A percentile compares a stretch with the other conserved stretches of the same genome.
phyloP scores from a whole-genome alignment of 495 filamentous ascomycete genomes.

The Venustampulla echinocandica region DNA sequence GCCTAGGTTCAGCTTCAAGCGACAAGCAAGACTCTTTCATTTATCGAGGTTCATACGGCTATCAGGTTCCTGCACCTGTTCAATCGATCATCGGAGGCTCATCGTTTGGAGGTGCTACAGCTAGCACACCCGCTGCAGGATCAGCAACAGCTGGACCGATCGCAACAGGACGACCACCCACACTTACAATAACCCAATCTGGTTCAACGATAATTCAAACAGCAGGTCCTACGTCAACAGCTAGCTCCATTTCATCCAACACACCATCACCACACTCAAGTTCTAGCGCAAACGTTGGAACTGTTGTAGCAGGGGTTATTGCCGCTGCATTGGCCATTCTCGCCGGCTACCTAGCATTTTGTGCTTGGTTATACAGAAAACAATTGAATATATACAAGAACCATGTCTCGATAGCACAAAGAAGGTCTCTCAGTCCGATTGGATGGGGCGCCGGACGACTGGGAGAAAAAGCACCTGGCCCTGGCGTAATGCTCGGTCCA shows the following conservation, averaged over 20 bases:
- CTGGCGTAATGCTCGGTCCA: conserved; percentile 13
- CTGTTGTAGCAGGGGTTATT: conserved; percentile 55
- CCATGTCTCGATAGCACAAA: conserved; percentile 50
- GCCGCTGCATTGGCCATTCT: conserved; percentile 51
- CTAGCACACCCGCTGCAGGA: conserved; percentile 52
- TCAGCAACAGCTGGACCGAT: conserved; percentile 57
- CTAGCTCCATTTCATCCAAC: conserved; percentile 1
- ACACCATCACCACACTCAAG: neutral
- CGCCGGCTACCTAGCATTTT: conserved; percentile 59
- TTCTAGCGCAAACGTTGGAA: conserved; percentile 40
- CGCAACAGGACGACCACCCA: conserved; percentile 53
- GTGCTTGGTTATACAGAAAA: conserved; percentile 59
- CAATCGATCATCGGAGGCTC: conserved; percentile 56
- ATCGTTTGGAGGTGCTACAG: conserved; percentile 52
- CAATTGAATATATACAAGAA: conserved; percentile 53
- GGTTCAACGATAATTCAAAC: conserved; percentile 45
- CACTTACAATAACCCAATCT: conserved; percentile 53
- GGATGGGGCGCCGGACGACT: conserved; percentile 22
- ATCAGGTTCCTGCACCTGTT: conserved; percentile 53
- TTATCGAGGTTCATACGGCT: conserved; percentile 52
- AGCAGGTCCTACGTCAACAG: conserved; percentile 26
- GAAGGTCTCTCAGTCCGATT: conserved; percentile 11
- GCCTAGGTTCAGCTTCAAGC: neutral
- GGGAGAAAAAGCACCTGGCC: conserved; percentile 16
- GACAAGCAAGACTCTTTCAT: conserved; percentile 35